Evolutionary conservation across 2,329 filamentous ascomycete genomes (phyloP), one percentile per base, ranked within the genome.

Genomic region (Aspergillus sp.): DNA sequence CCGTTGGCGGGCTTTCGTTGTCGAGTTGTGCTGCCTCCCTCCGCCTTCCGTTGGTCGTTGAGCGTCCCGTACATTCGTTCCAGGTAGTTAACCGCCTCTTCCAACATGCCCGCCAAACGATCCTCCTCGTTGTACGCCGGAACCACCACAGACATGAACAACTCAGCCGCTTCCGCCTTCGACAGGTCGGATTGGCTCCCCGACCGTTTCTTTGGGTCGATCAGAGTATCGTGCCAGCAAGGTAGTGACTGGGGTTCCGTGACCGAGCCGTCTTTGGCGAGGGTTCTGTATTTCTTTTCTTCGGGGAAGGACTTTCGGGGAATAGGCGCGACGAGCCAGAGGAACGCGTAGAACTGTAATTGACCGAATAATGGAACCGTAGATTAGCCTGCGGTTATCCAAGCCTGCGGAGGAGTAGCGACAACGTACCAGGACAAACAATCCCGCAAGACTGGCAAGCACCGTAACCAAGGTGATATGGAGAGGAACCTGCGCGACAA

Each of bases 61-160:
- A 68, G 57, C 3, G 71, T 71, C 8, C 87, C 87, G 61, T 94
- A 91, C 53, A 83, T 78, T 43, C 75, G 71, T 65, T 95, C 86
- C 7, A 98, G 77, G 64, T 90, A 95, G 43, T 81, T 82, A 28
- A 97, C 85, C 1, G 93, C 89, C 68, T 98, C 93, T 61, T 94
- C 83, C 8, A 98, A 76, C 71, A 95, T 95, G 7, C 83, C 85
- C 8, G 81, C 76, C 41, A 98, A 77, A 29, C 93, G 82, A 48
- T 86, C 77, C 64, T 91, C 85, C 63, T 98, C 93, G 57, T 98
- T 98, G 76, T 89, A 98, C 7, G 93, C 93, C 0, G 93, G 93
- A 39, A 98, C 84, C 0, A 98, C 88, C 5, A 97, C 82, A 45
- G 86, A 93, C 74, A 98, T 82, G 63, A 85, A 86, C n/a, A 96